phyloP scores from a whole-genome alignment of 805 yeast genomes.

The Lachancea waltii region DNA sequence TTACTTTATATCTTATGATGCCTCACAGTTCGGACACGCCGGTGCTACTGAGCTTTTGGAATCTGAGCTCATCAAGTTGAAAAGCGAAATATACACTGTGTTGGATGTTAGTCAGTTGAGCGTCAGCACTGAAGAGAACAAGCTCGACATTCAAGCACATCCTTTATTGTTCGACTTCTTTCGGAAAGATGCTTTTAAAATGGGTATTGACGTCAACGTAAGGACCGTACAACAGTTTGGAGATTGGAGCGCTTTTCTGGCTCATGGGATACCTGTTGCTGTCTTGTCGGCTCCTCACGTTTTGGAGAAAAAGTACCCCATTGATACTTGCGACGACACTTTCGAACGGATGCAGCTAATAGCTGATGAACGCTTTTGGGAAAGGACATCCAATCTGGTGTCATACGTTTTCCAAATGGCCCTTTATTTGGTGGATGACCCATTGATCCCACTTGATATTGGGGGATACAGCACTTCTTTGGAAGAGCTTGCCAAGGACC shows the following conservation, averaged over 20 bases:
- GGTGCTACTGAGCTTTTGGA: conserved; percentile 81
- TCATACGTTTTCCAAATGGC: conserved; percentile 47
- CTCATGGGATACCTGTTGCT: conserved; percentile 45
- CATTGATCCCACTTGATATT: conserved; percentile 67
- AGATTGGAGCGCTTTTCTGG: conserved; percentile 63
- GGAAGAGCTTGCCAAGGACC: conserved; percentile 39
- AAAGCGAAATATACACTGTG: conserved; percentile 58
- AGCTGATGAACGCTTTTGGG: conserved; percentile 50
- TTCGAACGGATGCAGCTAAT: conserved; percentile 46
- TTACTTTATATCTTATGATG: conserved; percentile 81
- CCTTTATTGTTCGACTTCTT: conserved; percentile 55
- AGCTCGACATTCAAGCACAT: conserved; percentile 51
- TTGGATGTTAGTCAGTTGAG: conserved; percentile 54
- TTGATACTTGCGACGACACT: conserved; percentile 63
- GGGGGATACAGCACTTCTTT: conserved; percentile 40
- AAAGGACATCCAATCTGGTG: conserved; percentile 48
- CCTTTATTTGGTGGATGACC: conserved; percentile 63
- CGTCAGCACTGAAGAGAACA: conserved; percentile 47
- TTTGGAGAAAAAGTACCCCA: conserved; percentile 38
- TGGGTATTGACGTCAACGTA: conserved; percentile 23
- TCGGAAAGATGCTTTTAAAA: conserved; percentile 27
- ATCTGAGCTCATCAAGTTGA: conserved; percentile 43
- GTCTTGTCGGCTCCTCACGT: conserved; percentile 21
- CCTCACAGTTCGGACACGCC: conserved; percentile 68
- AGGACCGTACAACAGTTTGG: conserved; percentile 39